phyloP scores from a whole-genome alignment of 352 stramenopile genomes.

The Pythium pyrilobum region DNA sequence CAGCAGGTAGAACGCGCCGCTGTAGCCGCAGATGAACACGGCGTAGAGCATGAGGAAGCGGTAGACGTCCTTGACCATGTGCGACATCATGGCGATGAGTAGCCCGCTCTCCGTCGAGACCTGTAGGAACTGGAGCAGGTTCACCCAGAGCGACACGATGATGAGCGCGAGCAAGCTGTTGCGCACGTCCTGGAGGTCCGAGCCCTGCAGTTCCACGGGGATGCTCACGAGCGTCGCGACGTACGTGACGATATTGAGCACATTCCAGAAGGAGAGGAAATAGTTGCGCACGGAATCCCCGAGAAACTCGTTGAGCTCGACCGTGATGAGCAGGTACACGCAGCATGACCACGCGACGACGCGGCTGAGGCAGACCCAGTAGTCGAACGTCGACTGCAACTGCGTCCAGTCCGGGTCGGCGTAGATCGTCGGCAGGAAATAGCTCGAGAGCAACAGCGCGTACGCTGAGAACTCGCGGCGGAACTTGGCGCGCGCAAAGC shows the following conservation, averaged over 20 bases:
- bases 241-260: conserved; percentile 50
- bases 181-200: conserved; percentile 24
- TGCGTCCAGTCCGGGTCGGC: conserved; percentile 45
- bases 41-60: conserved; percentile 67
- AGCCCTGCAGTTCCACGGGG: conserved; percentile 37
- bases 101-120: conserved; percentile 49
- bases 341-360: conserved; percentile 46
- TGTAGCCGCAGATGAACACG: conserved; percentile 69
- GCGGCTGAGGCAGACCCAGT: conserved; percentile 33
- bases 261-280: conserved; percentile 58
- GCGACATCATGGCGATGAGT: conserved; percentile 74
- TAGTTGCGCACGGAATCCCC: conserved; percentile 39
- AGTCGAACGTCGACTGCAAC: conserved; percentile 32
- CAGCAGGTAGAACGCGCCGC: conserved; percentile 67
- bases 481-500: conserved; percentile 48
- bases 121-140: conserved; percentile 67
- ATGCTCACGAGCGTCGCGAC: conserved; percentile 37
- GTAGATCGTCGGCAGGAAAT: conserved; percentile 57
- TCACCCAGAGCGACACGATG: conserved; percentile 59
- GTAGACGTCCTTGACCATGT: conserved; percentile 65
- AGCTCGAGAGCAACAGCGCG: conserved; percentile 38
- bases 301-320: conserved; percentile 45
- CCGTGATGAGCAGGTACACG: conserved; percentile 41
- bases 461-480: conserved; percentile 44
- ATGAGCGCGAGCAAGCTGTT: conserved; percentile 52